Evolutionary conservation across 179 eudicot species (phyloP).

Genomic region (Beta lomatogona): DNA sequence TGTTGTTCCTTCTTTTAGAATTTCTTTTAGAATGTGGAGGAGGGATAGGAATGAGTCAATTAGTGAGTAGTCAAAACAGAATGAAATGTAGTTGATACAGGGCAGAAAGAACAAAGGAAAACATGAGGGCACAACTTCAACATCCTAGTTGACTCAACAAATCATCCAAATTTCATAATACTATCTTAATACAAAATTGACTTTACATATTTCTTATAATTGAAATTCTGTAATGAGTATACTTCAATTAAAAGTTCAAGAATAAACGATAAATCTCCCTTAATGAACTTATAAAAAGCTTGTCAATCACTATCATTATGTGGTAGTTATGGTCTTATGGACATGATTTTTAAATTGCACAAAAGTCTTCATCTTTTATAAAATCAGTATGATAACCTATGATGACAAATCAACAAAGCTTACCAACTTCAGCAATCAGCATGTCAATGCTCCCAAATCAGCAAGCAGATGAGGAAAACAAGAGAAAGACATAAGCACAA

Average conservation of each 20-base stretch:
- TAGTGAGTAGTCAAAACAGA: not conserved
- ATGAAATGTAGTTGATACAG: not conserved
- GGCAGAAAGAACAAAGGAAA: not conserved
- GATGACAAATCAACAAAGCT: not conserved
- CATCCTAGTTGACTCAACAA: conserved; percentile 11
- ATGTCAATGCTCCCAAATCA: conserved; percentile 2
- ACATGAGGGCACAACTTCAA: conserved; percentile 14
- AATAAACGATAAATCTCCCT: not conserved
- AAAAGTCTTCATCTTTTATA: not conserved
- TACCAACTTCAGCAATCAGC: not conserved
- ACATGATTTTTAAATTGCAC: not conserved
- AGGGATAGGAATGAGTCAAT: not conserved
- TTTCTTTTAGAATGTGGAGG: not conserved
- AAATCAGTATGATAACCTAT: not conserved
- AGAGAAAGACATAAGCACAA: not conserved
- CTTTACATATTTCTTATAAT: not conserved
- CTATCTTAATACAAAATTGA: not conserved
- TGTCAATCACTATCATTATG: conserved; percentile 18
- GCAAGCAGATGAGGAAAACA: not conserved
- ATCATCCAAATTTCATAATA: not conserved
- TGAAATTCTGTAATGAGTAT: not conserved
- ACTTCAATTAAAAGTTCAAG: not conserved
- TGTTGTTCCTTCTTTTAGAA: not conserved
- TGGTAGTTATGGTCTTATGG: conserved; percentile 6
- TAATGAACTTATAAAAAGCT: not conserved